Evolutionary conservation across 352 stramenopile genomes (phyloP).

Genomic region (Pythium volutum): DNA sequence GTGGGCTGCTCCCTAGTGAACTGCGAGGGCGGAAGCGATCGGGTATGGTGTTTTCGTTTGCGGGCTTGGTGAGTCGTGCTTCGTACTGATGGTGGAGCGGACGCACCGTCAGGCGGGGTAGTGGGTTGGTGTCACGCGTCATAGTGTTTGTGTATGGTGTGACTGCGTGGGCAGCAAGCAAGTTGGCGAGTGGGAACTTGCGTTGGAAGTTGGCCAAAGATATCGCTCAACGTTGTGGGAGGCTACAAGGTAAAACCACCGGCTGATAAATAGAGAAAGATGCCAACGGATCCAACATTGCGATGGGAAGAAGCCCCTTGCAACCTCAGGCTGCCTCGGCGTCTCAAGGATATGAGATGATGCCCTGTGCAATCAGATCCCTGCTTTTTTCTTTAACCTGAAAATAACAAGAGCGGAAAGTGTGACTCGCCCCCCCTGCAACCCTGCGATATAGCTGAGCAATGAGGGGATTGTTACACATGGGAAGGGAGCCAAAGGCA

Average conservation of each 20-base stretch:
- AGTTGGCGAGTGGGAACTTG: slow-evolving; percentile 14
- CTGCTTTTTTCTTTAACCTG: no score
- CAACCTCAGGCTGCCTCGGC: background rate
- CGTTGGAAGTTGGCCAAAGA: slow-evolving; percentile 15
- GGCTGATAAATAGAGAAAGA: no score
- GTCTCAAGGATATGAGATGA: background rate
- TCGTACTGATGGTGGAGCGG: slow-evolving; percentile 58
- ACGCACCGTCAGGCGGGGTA: slow-evolving; percentile 22
- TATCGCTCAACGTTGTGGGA: slow-evolving; percentile 22
- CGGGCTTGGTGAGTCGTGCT: slow-evolving; percentile 18
- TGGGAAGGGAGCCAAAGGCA: background rate
- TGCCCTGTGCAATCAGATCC: background rate
- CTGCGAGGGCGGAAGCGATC: slow-evolving; percentile 13
- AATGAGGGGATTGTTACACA: background rate
- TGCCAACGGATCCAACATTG: slow-evolving; percentile 13
- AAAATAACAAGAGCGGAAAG: background rate
- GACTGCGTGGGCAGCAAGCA: background rate
- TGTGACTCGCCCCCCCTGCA: background rate
- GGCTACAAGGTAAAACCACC: slow-evolving; percentile 16
- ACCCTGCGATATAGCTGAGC: background rate
- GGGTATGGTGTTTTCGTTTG: slow-evolving; percentile 21
- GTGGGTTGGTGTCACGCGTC: slow-evolving; percentile 17
- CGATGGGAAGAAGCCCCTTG: background rate
- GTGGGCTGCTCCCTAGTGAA: slow-evolving; percentile 23
- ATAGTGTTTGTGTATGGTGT: slow-evolving; percentile 4